Base-by-base conservation (phyloP, 257 asterid species). In the Lavandula angustifolia region DNA sequence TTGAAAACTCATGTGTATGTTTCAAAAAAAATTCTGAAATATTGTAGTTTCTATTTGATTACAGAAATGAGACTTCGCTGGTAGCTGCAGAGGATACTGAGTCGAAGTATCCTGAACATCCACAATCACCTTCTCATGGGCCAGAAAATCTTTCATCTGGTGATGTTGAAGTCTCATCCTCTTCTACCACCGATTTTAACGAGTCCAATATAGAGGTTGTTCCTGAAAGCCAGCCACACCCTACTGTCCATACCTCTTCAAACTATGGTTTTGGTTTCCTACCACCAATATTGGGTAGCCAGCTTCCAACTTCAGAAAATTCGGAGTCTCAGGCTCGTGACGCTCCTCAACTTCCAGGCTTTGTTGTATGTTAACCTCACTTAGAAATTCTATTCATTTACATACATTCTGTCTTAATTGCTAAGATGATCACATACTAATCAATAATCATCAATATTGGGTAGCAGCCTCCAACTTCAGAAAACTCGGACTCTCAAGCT, bases 271-370 rank as follows among this genome's bases (percentile, higher is more conserved):
- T 76, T 76, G 88, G 88, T 69, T 77, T 80, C 73, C 46, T 83
- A 68, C 98, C 94, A 33, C 88, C 92, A 57, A 70, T 80, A 46
- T 48, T 75, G 64, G 78, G 84, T 60, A 65, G 76, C 69, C 96
- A 84, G 73, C 71, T 75, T 67, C 58, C 91, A 56, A 76, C 87
- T 41, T 82, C 80, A 46, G 96, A 88, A 66, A 82, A 76, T 81
- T 81, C 80, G 10, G 98, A 88, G 62, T 55, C 85, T 67, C 95
- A 80, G 76, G 73, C 83, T 60, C 90, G 84, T 37, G 96, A 88
- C 70, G 87, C 78, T 66, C 76, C 88, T 74, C 92, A 86, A 22
- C 75, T 72, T 74, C 90, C 94, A 57, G 81, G 82, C 73, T 78
- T 79, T 79, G 75, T 86, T 64, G 98, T 91, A 79, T 62, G 96